phyloP scores from a whole-genome alignment of 2,329 filamentous ascomycete species.

The Karstenula rhodostoma region DNA sequence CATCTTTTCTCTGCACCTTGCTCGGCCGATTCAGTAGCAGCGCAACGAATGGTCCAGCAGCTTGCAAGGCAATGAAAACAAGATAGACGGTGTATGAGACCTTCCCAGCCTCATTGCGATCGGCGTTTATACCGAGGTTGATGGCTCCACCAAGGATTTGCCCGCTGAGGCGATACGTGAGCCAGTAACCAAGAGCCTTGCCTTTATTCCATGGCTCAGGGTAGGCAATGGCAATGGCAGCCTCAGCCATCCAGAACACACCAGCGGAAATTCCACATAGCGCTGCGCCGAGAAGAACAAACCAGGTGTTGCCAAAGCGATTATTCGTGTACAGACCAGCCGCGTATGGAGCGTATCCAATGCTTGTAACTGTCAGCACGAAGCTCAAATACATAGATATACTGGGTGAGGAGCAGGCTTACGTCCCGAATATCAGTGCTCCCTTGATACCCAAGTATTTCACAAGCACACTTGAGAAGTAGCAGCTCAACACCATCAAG shows the following conservation, averaged over 20 bases:
- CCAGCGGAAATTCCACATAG: slow-evolving; percentile 75
- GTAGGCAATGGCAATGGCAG: slow-evolving; percentile 75
- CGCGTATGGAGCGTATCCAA: slow-evolving; percentile 75
- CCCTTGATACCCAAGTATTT: slow-evolving; percentile 75
- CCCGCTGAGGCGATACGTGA: slow-evolving; percentile 67
- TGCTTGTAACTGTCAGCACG: slow-evolving; percentile 36
- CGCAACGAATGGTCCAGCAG: slow-evolving; percentile 69
- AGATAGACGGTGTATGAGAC: slow-evolving; percentile 75
- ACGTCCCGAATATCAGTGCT: slow-evolving; percentile 74
- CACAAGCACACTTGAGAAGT: slow-evolving; percentile 70
- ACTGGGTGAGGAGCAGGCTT: slow-evolving; percentile 26
- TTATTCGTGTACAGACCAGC: slow-evolving; percentile 74
- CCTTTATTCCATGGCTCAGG: slow-evolving; percentile 66
- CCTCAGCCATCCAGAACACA: slow-evolving; percentile 79
- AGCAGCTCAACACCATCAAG: slow-evolving; percentile 76
- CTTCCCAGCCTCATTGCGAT: slow-evolving; percentile 65
- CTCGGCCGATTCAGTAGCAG: slow-evolving; percentile 68
- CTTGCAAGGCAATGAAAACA: slow-evolving; percentile 75
- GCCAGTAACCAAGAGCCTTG: slow-evolving; percentile 69
- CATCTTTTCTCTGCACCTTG: slow-evolving; percentile 71
- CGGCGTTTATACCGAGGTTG: slow-evolving; percentile 71
- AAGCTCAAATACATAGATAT: not conserved
- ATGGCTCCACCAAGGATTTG: slow-evolving; percentile 77
- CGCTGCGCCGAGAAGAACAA: slow-evolving; percentile 72
- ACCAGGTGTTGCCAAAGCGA: slow-evolving; percentile 73